Evolutionary conservation across 2,329 filamentous ascomycete species (phyloP).

Genomic region (Fusarium duplospermum): DNA sequence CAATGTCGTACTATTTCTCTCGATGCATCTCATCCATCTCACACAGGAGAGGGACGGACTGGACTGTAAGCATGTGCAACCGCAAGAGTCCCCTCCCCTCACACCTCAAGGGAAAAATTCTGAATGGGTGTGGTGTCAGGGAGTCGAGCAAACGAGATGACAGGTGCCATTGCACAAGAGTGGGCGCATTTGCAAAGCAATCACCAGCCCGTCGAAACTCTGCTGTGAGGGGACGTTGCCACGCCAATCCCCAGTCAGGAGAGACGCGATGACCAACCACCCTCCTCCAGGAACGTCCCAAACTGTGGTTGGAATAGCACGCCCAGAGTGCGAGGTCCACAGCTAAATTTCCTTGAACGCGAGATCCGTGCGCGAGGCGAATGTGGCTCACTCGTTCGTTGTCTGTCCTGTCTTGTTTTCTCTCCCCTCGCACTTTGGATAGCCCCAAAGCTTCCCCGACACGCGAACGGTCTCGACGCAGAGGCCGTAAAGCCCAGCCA

Average conservation of each 20-base stretch:
- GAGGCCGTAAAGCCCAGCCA: neutral
- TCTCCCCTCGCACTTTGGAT: slow-evolving; percentile 18
- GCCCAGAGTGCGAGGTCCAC: slow-evolving; percentile 15
- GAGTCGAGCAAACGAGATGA: slow-evolving; percentile 23
- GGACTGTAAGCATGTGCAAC: slow-evolving; percentile 16
- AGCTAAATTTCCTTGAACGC: slow-evolving; percentile 12
- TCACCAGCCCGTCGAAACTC: slow-evolving; percentile 32
- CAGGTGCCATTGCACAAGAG: slow-evolving; percentile 25
- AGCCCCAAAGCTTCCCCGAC: slow-evolving; percentile 12
- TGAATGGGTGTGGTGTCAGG: slow-evolving; percentile 39
- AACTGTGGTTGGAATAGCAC: slow-evolving; percentile 20
- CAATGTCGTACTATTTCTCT: neutral
- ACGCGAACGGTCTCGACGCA: neutral
- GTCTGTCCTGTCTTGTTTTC: slow-evolving; percentile 16
- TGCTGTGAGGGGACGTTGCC: slow-evolving; percentile 18
- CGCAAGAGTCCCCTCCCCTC: slow-evolving; percentile 1
- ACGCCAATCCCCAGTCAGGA: slow-evolving; percentile 31
- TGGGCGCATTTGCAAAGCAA: slow-evolving; percentile 18
- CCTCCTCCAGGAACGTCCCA: slow-evolving; percentile 33
- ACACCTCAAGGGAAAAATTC: neutral
- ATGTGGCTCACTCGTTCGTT: neutral
- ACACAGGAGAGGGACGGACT: neutral
- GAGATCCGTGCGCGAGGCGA: slow-evolving; percentile 31
- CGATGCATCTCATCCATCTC: neutral
- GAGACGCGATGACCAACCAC: slow-evolving; percentile 22